These are phyloP conservation scores for Cladobotryum mycophilum DNA, from an alignment of 2,329 filamentous ascomycete genomes.

Conservation along the genomic window DNA sequence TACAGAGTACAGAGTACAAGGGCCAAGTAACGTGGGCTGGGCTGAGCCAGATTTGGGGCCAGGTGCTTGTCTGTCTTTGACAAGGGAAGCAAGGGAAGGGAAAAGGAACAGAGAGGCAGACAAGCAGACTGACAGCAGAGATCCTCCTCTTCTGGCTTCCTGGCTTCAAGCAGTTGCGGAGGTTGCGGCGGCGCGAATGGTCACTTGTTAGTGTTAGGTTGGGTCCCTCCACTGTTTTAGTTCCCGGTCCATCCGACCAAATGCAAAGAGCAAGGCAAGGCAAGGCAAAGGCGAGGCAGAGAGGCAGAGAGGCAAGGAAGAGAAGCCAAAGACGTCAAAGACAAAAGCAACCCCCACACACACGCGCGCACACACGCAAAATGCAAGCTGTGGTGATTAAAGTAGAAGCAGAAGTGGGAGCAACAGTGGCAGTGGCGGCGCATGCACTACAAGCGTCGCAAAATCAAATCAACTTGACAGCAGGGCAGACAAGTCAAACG, in stretches of 20 bases:
- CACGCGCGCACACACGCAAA: neutral
- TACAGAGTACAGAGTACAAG: too few species aligned
- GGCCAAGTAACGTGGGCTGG: too few species aligned
- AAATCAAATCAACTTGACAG: too few species aligned
- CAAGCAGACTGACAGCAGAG: too few species aligned
- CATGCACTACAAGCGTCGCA: too few species aligned
- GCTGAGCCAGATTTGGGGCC: too few species aligned
- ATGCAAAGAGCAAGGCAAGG: neutral
- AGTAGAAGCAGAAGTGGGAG: neutral
- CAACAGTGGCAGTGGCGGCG: neutral
- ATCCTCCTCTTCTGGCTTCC: too few species aligned
- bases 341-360: neutral
- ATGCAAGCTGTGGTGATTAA: neutral
- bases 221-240: slow-evolving; percentile 8
- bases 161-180: slow-evolving; percentile 4
- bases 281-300: neutral
- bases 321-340: neutral
- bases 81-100: too few species aligned
- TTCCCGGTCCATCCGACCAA: slow-evolving; percentile 16
- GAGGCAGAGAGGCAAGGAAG: neutral
- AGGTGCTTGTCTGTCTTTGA: too few species aligned
- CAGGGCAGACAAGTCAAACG: too few species aligned
- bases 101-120: too few species aligned
- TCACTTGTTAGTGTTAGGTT: neutral
- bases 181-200: slow-evolving; percentile 10